A percentile compares a stretch with the other conserved stretches of the same genome.
Conservation (phyloP, 208 protist species). For the Trichomonas tenax region DNA sequence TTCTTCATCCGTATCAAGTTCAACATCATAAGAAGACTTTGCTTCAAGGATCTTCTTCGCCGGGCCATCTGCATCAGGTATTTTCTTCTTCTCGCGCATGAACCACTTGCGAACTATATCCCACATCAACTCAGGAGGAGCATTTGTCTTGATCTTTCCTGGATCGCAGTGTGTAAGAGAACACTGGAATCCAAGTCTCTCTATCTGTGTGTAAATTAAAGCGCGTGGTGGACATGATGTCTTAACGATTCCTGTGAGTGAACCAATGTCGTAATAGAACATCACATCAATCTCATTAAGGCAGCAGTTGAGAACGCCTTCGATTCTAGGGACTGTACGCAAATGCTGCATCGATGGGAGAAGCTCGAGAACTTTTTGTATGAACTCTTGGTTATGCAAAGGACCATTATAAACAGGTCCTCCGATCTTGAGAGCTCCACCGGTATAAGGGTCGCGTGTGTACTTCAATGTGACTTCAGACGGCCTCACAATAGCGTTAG, state of each 20-base stretch:
- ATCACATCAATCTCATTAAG: not conserved
- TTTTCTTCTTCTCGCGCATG: not conserved
- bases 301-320: not conserved
- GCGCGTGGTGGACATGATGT: not conserved
- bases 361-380: not conserved
- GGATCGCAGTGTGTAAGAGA: constrained; percentile 67
- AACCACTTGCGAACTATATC: constrained; percentile 57
- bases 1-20: not conserved
- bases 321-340: not conserved
- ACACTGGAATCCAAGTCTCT: constrained; percentile 53
- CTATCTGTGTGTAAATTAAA: not conserved
- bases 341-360: not conserved
- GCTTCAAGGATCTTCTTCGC: not conserved
- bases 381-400: not conserved
- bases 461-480: not conserved
- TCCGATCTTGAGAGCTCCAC: not conserved
- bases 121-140: constrained; percentile 59
- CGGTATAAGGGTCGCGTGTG: not conserved
- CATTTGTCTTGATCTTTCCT: constrained; percentile 67
- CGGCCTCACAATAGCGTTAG: not conserved
- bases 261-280: not conserved
- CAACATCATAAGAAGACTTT: not conserved
- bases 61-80: not conserved
- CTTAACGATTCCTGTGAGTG: not conserved
- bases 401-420: not conserved